These are phyloP conservation scores for Bruguiera hainesii DNA, from an alignment of 441 rosid genomes.

Conservation along the genomic window DNA sequence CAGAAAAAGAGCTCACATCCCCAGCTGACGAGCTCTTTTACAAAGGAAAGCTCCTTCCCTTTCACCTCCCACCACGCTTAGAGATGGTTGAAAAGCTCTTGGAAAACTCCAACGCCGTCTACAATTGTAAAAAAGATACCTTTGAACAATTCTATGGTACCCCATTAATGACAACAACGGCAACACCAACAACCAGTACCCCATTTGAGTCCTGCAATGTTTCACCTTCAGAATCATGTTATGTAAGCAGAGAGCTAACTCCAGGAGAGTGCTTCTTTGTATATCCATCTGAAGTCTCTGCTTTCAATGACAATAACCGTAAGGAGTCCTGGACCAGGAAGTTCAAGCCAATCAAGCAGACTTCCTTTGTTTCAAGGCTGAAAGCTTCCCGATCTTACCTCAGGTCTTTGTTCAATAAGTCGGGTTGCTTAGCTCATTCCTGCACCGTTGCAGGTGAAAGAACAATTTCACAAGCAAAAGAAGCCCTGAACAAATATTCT, in stretches of 20 bases:
- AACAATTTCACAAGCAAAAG: constrained; percentile 34
- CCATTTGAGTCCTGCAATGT: constrained; percentile 50
- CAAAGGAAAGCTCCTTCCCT: constrained; percentile 95
- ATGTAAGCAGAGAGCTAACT: constrained; percentile 65
- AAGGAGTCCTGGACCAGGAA: constrained; percentile 72
- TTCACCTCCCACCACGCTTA: constrained; percentile 81
- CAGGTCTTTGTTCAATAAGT: constrained; percentile 62
- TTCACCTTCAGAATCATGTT: constrained; percentile 53
- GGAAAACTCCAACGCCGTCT: constrained; percentile 29
- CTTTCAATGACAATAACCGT: constrained; percentile 31
- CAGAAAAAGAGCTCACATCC: constrained; percentile 37
- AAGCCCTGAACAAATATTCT: constrained; percentile 25
- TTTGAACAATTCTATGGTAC: constrained; percentile 59
- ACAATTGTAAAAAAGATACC: constrained; percentile 11
- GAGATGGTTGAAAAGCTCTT: constrained; percentile 77
- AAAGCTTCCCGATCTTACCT: constrained; percentile 72
- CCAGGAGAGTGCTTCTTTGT: constrained; percentile 44
- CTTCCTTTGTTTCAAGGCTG: constrained; percentile 53
- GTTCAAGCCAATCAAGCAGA: constrained; percentile 57
- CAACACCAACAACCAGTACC: constrained; percentile 61
- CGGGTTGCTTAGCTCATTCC: constrained; percentile 46
- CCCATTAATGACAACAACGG: constrained; percentile 49
- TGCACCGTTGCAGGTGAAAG: constrained; percentile 47
- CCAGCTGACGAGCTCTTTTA: constrained; percentile 99
- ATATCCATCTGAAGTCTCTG: constrained; percentile 23